Conservation (phyloP, 805 yeast genomes). For the Metschnikowia continentalis region DNA sequence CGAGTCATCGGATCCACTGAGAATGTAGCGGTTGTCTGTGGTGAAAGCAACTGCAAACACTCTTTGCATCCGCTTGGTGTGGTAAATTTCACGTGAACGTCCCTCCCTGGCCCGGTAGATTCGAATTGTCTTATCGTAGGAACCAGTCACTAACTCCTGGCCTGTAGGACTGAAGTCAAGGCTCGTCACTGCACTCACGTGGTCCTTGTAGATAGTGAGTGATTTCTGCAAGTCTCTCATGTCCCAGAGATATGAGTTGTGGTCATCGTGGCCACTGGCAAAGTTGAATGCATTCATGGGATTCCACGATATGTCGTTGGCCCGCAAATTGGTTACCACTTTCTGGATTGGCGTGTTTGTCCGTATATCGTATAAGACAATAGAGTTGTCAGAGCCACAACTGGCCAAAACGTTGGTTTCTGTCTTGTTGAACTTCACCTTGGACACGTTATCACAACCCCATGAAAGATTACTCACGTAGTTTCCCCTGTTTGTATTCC, state of each 20-base stretch:
- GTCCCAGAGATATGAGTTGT: constrained; percentile 90
- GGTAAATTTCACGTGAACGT: constrained; percentile 92
- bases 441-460: constrained; percentile 91
- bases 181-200: constrained; percentile 92
- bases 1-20: constrained; percentile 94
- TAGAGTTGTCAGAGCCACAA: constrained; percentile 79
- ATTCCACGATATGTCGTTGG: constrained; percentile 89
- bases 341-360: constrained; percentile 91
- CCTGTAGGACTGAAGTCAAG: constrained; percentile 97
- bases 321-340: constrained; percentile 74
- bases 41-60: constrained; percentile 80
- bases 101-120: constrained; percentile 74
- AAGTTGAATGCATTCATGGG: constrained; percentile 96
- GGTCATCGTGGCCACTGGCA: constrained; percentile 92
- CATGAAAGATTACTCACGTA: constrained; percentile 78
- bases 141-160: constrained; percentile 90
- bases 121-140: constrained; percentile 90
- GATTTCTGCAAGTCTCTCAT: constrained; percentile 88
- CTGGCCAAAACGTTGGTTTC: constrained; percentile 88
- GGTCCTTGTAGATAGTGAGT: constrained; percentile 85
- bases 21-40: constrained; percentile 82
- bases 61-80: constrained; percentile 96
- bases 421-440: constrained; percentile 83
- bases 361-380: constrained; percentile 85
- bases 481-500: constrained; percentile 82